Percentiles rank a stretch among this genome's conserved stretches.
phyloP scores from a whole-genome alignment of 106 monocot species.

The Narthecium ossifragum region DNA sequence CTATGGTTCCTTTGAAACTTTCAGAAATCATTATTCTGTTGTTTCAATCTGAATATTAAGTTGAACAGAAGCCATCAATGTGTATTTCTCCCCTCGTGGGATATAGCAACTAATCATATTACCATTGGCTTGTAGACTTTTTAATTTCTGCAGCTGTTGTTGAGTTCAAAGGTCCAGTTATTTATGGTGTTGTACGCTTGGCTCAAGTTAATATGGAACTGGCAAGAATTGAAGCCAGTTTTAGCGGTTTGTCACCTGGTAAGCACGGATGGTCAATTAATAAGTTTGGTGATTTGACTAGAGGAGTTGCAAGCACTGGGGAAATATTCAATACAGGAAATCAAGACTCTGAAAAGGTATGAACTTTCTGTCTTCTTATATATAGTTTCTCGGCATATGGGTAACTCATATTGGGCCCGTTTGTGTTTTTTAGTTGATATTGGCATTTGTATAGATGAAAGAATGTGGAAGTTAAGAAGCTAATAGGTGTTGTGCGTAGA shows the following conservation, averaged over 20 bases:
- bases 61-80: no score
- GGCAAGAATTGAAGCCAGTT: slow-evolving; percentile 82
- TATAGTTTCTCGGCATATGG: no score
- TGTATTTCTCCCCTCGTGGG: no score
- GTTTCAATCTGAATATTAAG: no score
- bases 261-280: slow-evolving; percentile 84
- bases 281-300: slow-evolving; percentile 88
- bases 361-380: background rate
- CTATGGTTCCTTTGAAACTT: no score
- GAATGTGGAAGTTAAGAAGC: no score
- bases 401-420: no score
- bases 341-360: slow-evolving; percentile 40
- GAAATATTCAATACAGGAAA: slow-evolving; percentile 46
- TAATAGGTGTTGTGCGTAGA: no score
- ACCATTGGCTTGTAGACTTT: slow-evolving; percentile 49
- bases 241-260: slow-evolving; percentile 77
- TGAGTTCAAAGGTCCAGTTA: slow-evolving; percentile 84
- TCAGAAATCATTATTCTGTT: no score
- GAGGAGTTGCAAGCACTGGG: slow-evolving; percentile 69
- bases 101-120: background rate
- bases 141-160: slow-evolving; percentile 82
- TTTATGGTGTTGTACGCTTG: slow-evolving; percentile 83
- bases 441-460: no score
- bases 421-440: no score
- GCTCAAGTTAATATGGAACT: slow-evolving; percentile 89